Evolutionary conservation across 768 basidiomycete genomes (phyloP).

Genomic region (Postia placenta): DNA sequence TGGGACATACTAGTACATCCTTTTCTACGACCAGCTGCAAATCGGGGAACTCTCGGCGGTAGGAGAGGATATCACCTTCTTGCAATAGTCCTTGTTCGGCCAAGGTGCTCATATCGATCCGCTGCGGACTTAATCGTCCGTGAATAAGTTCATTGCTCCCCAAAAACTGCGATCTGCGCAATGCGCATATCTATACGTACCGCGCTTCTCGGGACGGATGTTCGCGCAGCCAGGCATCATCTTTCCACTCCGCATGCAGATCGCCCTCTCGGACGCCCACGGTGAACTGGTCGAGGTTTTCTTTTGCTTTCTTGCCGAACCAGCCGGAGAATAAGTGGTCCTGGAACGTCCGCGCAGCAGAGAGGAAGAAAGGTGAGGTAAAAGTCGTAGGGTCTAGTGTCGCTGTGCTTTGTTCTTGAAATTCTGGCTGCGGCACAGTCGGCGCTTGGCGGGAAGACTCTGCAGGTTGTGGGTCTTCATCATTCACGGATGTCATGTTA

Average conservation of each 20-base stretch:
- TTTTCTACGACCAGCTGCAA: conserved; percentile 42
- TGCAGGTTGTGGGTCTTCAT: neutral
- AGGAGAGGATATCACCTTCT: conserved; percentile 50
- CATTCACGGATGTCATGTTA: neutral
- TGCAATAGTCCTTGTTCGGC: conserved; percentile 38
- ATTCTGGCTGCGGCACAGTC: neutral
- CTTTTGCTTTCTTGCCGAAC: conserved; percentile 37
- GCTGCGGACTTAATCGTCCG: conserved; percentile 1
- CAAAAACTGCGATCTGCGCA: neutral
- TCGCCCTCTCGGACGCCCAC: conserved; percentile 39
- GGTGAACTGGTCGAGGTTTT: conserved; percentile 36
- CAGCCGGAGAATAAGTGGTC: conserved; percentile 52
- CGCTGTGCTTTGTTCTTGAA: conserved; percentile 4
- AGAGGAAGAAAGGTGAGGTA: conserved; percentile 45
- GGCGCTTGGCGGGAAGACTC: neutral
- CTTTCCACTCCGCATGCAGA: conserved; percentile 56
- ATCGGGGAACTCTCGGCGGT: conserved; percentile 41
- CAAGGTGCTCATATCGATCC: conserved; percentile 37
- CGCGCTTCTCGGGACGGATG: conserved; percentile 21
- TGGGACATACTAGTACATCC: conserved; percentile 40
- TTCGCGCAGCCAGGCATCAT: conserved; percentile 50
- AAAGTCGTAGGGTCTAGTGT: conserved; percentile 36
- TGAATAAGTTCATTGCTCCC: neutral
- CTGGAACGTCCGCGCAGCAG: conserved; percentile 52
- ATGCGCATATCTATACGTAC: neutral